A percentile compares a stretch with the other conserved stretches of the same genome.
Conservation (phyloP, 179 eudicot species). For the Sideroxylon spinosum region DNA sequence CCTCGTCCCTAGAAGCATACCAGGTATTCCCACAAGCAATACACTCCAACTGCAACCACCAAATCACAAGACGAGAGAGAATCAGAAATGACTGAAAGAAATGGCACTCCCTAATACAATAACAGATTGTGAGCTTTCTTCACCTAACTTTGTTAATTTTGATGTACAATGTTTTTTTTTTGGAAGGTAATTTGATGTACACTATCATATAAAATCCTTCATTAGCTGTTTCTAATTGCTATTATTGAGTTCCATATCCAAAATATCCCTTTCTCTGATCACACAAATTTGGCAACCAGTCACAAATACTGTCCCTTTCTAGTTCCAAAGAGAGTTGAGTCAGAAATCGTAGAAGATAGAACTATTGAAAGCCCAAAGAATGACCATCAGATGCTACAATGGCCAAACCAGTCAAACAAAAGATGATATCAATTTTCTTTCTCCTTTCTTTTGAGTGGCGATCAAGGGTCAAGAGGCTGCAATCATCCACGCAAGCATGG, state of each 20-base stretch:
- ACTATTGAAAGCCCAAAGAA: not conserved
- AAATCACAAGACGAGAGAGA: slow-evolving; percentile 10
- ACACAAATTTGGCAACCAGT: not conserved
- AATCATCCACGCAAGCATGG: not conserved
- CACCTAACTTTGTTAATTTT: not conserved
- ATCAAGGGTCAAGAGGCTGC: not conserved
- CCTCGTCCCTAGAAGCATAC: slow-evolving; percentile 88
- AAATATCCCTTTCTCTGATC: not conserved
- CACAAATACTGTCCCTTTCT: not conserved
- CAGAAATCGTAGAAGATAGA: not conserved
- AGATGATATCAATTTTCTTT: not conserved
- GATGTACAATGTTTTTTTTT: too few species aligned
- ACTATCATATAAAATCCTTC: not conserved
- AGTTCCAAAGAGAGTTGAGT: not conserved
- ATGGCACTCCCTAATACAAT: not conserved
- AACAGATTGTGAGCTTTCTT: not conserved
- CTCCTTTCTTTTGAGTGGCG: not conserved
- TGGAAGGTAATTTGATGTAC: too few species aligned
- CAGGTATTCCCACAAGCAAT: slow-evolving; percentile 68
- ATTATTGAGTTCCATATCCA: not conserved
- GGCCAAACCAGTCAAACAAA: not conserved
- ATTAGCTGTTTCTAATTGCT: not conserved
- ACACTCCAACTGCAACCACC: slow-evolving; percentile 68
- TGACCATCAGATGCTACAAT: slow-evolving; percentile 7
- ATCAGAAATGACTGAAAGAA: not conserved